A percentile compares a stretch with the other conserved stretches of the same genome.
These are phyloP conservation scores for Triangularia verruculosa DNA, from an alignment of 2,329 filamentous ascomycete genomes.

Conservation along the genomic window DNA sequence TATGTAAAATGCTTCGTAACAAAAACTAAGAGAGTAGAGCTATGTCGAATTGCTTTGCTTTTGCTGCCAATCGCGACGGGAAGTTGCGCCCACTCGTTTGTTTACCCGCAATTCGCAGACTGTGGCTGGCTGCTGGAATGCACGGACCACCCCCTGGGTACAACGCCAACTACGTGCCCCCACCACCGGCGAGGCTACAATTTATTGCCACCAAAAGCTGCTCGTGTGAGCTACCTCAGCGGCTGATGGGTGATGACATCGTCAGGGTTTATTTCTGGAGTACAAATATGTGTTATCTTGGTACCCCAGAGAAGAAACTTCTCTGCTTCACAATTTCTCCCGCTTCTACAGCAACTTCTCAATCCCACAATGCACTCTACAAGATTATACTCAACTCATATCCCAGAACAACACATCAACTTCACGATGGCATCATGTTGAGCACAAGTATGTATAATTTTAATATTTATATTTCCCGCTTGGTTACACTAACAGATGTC, in stretches of 20 bases:
- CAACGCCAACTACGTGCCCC: not conserved
- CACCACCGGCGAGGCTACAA: not conserved
- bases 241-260: not conserved
- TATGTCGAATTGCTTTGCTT: constrained; percentile 19
- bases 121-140: not conserved
- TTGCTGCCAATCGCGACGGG: constrained; percentile 5
- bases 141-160: constrained; percentile 2
- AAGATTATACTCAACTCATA: not conserved
- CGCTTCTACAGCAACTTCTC: not conserved
- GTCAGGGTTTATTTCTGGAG: not conserved
- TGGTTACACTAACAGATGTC: not conserved
- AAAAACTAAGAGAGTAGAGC: too few species aligned
- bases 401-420: not conserved
- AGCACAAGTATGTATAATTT: not conserved
- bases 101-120: constrained; percentile 2
- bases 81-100: constrained; percentile 10
- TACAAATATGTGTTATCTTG: not conserved
- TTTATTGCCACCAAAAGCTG: constrained; percentile 1
- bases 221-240: not conserved
- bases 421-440: not conserved
- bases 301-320: not conserved
- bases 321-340: not conserved
- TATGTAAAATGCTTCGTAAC: too few species aligned
- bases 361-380: not conserved
- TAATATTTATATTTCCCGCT: constrained; percentile 1